Base-by-base conservation (phyloP, 495 filamentous ascomycete genomes). In the Podospora bellae-mahoneyi region DNA sequence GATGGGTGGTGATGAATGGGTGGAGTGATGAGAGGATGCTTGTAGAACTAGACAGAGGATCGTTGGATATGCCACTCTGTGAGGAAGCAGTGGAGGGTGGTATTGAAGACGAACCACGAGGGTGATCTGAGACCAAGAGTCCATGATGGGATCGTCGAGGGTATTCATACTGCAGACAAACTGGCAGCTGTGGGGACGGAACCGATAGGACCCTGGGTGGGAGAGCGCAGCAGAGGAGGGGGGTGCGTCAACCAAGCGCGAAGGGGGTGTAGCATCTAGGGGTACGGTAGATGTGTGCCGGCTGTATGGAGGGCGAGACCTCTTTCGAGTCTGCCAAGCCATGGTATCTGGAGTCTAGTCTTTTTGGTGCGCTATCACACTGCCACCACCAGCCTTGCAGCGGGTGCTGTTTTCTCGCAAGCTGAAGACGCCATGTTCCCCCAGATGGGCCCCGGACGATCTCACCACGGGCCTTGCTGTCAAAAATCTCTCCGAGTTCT, bases 111-210 rank as follows among this genome's bases (percentile, higher is more conserved):
- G 55, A 26, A 58, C 55, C 20, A 27, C 27, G 60, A 58, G 27
- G 64, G 34, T 15, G 32, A 60, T 59, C 64, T 57, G 54, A 65
- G 64, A 65, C 55, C 55, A 20, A n/a, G 19, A 58, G 39, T 27
- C 64, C 54, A 60, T 54, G 64, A 65, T 59, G 64, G 64, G 54
- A 65, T 65, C 64, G 57, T 59, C 64, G 55, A 59, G 64, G 64
- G 39, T 48, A 13, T 48, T 48, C 39, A 48, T 48, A 48, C 39
- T 48, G 39, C 39, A 48, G 39, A 48, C 23, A 10, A 16, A 48
- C 39, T 48, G 39, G 39, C 39, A 48, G 39, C 39, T 48, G 13
- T 48, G 39, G 39, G 15, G 39, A 48, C 39, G 13, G 39, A 2
- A 48, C 9, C 39, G 39, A 13, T 48, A 48, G 39, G 39, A 48